These are phyloP conservation scores for Phytophthora cryptogea DNA, from an alignment of 352 stramenopile species.

Conservation along the genomic window DNA sequence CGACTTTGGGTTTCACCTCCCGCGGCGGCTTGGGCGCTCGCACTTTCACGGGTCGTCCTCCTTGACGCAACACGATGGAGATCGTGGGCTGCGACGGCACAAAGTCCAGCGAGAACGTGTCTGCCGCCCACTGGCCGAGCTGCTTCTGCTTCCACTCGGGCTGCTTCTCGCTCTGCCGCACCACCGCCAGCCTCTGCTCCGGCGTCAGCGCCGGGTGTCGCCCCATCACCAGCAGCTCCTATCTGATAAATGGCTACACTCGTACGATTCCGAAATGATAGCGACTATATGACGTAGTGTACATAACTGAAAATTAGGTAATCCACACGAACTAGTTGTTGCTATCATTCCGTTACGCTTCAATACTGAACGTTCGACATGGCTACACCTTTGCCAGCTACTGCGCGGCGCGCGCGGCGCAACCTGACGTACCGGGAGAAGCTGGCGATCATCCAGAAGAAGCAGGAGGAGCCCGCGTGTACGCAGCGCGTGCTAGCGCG, in stretches of 20 bases:
- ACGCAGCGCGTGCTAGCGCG: constrained; percentile 56
- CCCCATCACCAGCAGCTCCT: constrained; percentile 10
- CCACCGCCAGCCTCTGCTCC: constrained; percentile 72
- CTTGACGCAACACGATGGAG: constrained; percentile 68
- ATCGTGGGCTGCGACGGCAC: constrained; percentile 81
- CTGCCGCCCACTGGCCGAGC: constrained; percentile 66
- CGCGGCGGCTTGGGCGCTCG: constrained; percentile 46
- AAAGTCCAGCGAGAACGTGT: constrained; percentile 53
- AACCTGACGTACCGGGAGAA: constrained; percentile 75
- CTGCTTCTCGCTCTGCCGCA: constrained; percentile 64
- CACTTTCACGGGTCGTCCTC: constrained; percentile 36
- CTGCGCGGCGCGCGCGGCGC: constrained; percentile 24
- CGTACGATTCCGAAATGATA: too few relatives aligned
- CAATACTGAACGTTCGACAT: not conserved
- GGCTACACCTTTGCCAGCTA: not conserved
- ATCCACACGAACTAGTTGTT: too few relatives aligned
- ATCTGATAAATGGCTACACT: too few relatives aligned
- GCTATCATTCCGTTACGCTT: not conserved
- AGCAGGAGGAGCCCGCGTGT: constrained; percentile 54
- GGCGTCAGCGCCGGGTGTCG: constrained; percentile 52
- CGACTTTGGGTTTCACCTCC: constrained; percentile 50
- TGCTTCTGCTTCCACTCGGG: constrained; percentile 66
- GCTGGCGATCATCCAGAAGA: constrained; percentile 58
- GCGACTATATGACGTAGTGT: too few relatives aligned
- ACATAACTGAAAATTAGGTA: too few relatives aligned